phyloP scores from a whole-genome alignment of 768 basidiomycete species.

The Sporobolomyces phaffii region DNA sequence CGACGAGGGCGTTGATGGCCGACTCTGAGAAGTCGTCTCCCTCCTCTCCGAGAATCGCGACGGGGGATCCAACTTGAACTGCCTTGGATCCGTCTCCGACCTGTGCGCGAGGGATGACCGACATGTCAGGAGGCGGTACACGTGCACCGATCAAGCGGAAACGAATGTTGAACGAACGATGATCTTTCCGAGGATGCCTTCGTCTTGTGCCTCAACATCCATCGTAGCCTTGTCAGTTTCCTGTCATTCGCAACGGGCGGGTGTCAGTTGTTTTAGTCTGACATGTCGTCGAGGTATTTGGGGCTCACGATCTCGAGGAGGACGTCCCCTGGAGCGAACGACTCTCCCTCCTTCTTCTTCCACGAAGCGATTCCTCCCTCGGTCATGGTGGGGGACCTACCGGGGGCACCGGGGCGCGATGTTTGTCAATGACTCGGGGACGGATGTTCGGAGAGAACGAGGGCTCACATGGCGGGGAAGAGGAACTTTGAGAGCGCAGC shows the following conservation, averaged over 20 bases:
- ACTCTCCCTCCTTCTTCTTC: constrained; percentile 94
- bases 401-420: too few species aligned
- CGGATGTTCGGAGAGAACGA: background rate
- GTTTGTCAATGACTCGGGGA: background rate
- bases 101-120: constrained; percentile 52
- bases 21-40: constrained; percentile 88
- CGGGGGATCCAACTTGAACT: constrained; percentile 75
- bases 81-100: constrained; percentile 76
- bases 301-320: constrained; percentile 81
- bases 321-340: constrained; percentile 83
- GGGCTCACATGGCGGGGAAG: constrained; percentile 37
- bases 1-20: constrained; percentile 51
- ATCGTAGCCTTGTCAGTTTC: constrained; percentile 99
- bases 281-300: too few species aligned
- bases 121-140: too few species aligned
- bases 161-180: constrained; percentile 59
- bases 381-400: constrained; percentile 99
- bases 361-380: constrained; percentile 96
- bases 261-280: too few species aligned
- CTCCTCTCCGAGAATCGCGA: constrained; percentile 88
- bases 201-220: constrained; percentile 98
- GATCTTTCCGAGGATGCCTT: constrained; percentile 93
- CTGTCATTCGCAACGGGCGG: too few species aligned
- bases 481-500: constrained; percentile 37
- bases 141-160: too few species aligned